Evolutionary conservation across 345 rosid genomes (phyloP).

Genomic region (Gossypium stocksii): DNA sequence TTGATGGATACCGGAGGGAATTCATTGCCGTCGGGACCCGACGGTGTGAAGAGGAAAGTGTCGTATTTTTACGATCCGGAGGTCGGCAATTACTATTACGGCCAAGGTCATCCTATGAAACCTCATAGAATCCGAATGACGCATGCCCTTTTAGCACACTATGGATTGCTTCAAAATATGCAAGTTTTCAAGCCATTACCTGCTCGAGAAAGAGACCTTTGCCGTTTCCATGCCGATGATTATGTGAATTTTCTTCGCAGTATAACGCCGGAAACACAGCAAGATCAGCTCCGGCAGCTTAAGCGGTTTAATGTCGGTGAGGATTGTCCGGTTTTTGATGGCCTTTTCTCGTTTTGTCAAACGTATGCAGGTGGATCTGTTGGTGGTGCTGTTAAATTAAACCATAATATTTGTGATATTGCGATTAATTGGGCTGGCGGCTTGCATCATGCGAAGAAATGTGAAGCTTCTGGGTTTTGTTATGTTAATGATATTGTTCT

Average conservation of each 20-base stretch:
- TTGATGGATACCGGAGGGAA: slow-evolving; percentile 54
- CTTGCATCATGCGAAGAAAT: slow-evolving; percentile 70
- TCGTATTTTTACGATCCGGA: slow-evolving; percentile 69
- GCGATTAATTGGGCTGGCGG: slow-evolving; percentile 72
- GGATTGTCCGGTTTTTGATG: slow-evolving; percentile 71
- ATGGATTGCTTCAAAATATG: slow-evolving; percentile 69
- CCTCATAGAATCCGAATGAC: slow-evolving; percentile 69
- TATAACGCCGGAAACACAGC: slow-evolving; percentile 70
- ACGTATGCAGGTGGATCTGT: slow-evolving; percentile 73
- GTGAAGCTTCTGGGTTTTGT: slow-evolving; percentile 52
- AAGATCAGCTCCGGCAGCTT: slow-evolving; percentile 63
- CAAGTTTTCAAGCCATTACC: slow-evolving; percentile 59
- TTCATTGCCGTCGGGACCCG: slow-evolving; percentile 53
- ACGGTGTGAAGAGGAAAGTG: slow-evolving; percentile 65
- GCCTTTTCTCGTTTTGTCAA: slow-evolving; percentile 69
- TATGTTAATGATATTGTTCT: slow-evolving; percentile 72
- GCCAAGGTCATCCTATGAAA: slow-evolving; percentile 64
- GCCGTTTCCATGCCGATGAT: slow-evolving; percentile 71
- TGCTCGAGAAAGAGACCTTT: slow-evolving; percentile 66
- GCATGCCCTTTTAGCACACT: slow-evolving; percentile 46
- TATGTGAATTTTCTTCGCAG: slow-evolving; percentile 57
- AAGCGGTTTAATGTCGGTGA: slow-evolving; percentile 73
- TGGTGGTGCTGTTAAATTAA: slow-evolving; percentile 64
- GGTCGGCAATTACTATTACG: slow-evolving; percentile 66
- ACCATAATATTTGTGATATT: slow-evolving; percentile 56